A percentile compares a stretch with the other conserved stretches of the same genome.
phyloP scores from a whole-genome alignment of 495 filamentous ascomycete species.

The Beverwykella pulmonaria region DNA sequence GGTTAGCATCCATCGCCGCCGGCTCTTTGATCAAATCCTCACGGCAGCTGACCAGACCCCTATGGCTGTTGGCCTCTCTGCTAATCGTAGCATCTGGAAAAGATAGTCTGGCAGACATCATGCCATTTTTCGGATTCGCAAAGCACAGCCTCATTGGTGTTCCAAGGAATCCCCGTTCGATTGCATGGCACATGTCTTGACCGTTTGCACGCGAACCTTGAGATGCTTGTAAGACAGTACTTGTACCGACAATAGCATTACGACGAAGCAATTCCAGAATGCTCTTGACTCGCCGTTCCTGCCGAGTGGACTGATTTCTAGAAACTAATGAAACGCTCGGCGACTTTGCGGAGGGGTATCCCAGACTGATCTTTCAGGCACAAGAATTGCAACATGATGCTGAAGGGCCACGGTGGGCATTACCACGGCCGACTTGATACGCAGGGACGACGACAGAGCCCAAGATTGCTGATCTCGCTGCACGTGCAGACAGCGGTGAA shows the following conservation, averaged over 20 bases:
- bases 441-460: neutral
- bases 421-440: neutral
- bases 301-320: conserved; percentile 17
- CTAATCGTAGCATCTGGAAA: neutral
- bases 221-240: conserved; percentile 4
- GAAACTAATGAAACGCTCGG: conserved; percentile 8
- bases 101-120: neutral
- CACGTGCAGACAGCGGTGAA: no score
- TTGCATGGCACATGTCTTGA: neutral
- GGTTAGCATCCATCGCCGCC: neutral
- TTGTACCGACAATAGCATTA: neutral
- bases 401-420: neutral
- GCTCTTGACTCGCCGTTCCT: conserved; percentile 4
- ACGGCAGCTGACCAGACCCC: conserved; percentile 13
- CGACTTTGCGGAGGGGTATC: conserved; percentile 3
- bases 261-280: conserved; percentile 1
- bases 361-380: neutral
- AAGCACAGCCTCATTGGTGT: neutral
- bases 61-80: conserved; percentile 5
- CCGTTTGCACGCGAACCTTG: conserved; percentile 23
- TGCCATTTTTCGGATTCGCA: conserved; percentile 9
- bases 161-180: neutral
- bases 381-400: neutral
- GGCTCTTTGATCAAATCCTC: neutral
- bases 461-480: conserved; percentile 5